Conservation (phyloP, 768 basidiomycete species). For the Russula abietina region DNA sequence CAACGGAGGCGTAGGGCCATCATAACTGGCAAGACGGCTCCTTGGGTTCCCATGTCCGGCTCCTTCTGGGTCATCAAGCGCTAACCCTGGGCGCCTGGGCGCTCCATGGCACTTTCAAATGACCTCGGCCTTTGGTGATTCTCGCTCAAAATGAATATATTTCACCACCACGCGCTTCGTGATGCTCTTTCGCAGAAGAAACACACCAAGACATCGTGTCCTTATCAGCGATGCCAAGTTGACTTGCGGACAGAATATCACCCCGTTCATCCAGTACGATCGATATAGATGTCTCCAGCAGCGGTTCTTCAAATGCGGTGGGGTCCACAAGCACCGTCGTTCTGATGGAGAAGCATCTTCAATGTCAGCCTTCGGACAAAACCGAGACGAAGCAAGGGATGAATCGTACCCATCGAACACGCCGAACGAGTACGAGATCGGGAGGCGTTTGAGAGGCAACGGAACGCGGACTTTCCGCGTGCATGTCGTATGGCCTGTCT, state of each 20-base stretch:
- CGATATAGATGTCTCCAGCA: constrained; percentile 67
- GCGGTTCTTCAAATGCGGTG: constrained; percentile 83
- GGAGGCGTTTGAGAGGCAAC: constrained; percentile 43
- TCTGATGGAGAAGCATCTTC: constrained; percentile 33
- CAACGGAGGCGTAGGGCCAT: constrained; percentile 1
- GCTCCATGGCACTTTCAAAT: not conserved
- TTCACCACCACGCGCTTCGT: constrained; percentile 16
- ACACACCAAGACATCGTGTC: constrained; percentile 38
- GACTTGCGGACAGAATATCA: constrained; percentile 46
- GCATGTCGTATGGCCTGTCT: constrained; percentile 57
- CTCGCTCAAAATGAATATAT: constrained; percentile 20
- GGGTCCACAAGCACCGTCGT: constrained; percentile 73
- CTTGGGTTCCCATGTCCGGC: constrained; percentile 13
- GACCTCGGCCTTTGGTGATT: not conserved
- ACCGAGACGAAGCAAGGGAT: not conserved
- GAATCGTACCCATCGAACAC: constrained; percentile 69
- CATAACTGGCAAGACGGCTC: not conserved
- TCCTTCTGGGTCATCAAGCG: not conserved
- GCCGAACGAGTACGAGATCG: constrained; percentile 61
- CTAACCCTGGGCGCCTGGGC: not conserved
- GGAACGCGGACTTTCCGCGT: constrained; percentile 44
- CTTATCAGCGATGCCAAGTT: constrained; percentile 44
- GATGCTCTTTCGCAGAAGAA: constrained; percentile 30
- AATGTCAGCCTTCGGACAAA: not conserved
- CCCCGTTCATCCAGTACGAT: constrained; percentile 50